phyloP scores from a whole-genome alignment of 1,284 basidiomycete species.

The Sanghuangporus sanghuang region DNA sequence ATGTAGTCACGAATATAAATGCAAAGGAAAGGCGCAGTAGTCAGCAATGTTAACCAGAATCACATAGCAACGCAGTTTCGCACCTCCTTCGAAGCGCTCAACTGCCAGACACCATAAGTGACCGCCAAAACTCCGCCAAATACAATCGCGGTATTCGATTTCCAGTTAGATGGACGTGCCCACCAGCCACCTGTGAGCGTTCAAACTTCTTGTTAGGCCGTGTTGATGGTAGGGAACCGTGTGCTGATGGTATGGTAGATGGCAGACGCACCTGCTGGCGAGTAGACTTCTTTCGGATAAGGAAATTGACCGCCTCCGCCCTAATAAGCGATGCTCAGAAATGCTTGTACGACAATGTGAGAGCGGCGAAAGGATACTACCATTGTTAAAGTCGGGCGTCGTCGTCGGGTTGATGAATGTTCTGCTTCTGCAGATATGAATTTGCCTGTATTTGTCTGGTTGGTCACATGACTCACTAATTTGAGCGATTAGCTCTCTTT shows the following conservation, averaged over 20 bases:
- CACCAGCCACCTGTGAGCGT: conserved; percentile 62
- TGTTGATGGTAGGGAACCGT: neutral
- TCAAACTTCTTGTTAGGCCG: neutral
- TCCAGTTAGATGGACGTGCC: conserved; percentile 68
- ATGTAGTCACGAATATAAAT: neutral
- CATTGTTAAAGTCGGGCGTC: neutral
- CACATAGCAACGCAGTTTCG: conserved; percentile 19
- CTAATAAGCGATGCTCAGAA: conserved; percentile 14
- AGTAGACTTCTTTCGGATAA: conserved; percentile 29
- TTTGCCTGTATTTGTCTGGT: too few species aligned
- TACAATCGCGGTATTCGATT: conserved; percentile 57
- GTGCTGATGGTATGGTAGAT: neutral
- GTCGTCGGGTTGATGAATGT: neutral
- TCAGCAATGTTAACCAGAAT: neutral
- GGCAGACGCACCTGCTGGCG: conserved; percentile 25
- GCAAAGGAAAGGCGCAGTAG: neutral
- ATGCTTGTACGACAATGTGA: neutral
- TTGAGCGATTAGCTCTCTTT: too few species aligned
- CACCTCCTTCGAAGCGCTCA: conserved; percentile 65
- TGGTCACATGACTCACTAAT: too few species aligned
- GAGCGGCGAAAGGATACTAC: neutral
- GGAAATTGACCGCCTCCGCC: conserved; percentile 29
- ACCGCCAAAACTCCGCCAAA: conserved; percentile 52
- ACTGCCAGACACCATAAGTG: conserved; percentile 53
- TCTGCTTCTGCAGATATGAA: too few species aligned